These are phyloP conservation scores for Puccinellia tenuiflora DNA, from an alignment of 176 grass and related monocot genomes.

Conservation along the genomic window DNA sequence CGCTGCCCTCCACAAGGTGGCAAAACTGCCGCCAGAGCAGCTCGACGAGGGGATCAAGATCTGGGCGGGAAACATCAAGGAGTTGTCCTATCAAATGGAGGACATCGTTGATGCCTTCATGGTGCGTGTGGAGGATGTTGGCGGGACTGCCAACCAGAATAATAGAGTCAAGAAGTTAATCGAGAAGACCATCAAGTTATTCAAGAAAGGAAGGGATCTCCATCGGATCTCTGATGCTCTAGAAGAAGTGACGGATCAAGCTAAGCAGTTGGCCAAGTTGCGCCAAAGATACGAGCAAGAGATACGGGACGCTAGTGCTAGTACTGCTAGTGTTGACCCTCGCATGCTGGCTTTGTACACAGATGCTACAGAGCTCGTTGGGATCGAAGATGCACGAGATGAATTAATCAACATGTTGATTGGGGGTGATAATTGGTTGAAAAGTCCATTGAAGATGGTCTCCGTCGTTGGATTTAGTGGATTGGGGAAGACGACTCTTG, in stretches of 20 bases:
- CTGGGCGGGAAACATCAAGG: neutral
- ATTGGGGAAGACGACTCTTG: too few species aligned
- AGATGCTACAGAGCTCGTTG: neutral
- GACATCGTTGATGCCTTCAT: neutral
- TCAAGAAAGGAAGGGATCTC: neutral
- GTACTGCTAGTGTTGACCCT: neutral
- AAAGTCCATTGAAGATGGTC: too few species aligned
- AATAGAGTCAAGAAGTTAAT: neutral
- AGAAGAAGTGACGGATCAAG: neutral
- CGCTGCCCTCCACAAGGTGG: neutral
- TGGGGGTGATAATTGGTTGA: neutral
- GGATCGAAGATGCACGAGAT: neutral
- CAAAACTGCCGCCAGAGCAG: rapidly evolving
- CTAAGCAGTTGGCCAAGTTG: neutral
- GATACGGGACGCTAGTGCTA: rapidly evolving
- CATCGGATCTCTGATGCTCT: neutral
- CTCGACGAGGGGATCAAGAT: neutral
- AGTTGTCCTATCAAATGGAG: neutral
- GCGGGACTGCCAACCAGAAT: neutral
- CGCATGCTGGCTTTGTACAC: neutral
- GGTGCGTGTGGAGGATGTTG: neutral
- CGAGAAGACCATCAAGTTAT: neutral
- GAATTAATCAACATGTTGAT: neutral
- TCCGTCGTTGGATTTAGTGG: too few species aligned
- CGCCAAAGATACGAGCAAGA: neutral